Percentiles rank a stretch among this genome's conserved stretches.
Evolutionary conservation across 2,329 filamentous ascomycete genomes (phyloP).

Genomic region (Colletotrichum tanaceti): DNA sequence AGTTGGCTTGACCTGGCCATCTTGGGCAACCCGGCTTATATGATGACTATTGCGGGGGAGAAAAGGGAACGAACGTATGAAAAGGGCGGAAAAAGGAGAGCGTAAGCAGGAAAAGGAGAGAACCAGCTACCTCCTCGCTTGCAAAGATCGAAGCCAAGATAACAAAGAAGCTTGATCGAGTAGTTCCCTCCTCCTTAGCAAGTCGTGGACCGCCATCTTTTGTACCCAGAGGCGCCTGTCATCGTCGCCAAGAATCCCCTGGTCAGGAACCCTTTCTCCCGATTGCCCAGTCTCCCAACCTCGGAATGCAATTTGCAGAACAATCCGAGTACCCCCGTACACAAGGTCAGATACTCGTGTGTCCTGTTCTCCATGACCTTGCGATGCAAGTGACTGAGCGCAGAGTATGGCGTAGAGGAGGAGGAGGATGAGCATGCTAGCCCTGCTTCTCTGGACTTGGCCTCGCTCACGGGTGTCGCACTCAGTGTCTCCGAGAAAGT

Average conservation of each 20-base stretch:
- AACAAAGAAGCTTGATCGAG: neutral
- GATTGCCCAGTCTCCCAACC: neutral
- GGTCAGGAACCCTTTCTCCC: slow-evolving; percentile 5
- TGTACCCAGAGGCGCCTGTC: neutral
- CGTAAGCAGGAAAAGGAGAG: neutral
- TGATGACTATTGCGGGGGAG: too few species aligned
- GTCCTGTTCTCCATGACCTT: too few species aligned
- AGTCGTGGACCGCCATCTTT: slow-evolving; percentile 18
- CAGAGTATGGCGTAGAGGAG: neutral
- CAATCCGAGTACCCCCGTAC: too few species aligned
- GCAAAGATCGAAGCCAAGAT: neutral
- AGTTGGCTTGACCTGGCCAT: slow-evolving; percentile 30
- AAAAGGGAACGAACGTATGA: neutral
- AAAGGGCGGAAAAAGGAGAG: slow-evolving; percentile 13
- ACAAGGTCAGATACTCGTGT: too few species aligned
- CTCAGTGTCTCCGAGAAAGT: slow-evolving; percentile 26
- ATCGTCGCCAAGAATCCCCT: slow-evolving; percentile 26
- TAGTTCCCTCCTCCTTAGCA: too few species aligned
- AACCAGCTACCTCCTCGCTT: neutral
- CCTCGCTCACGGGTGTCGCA: slow-evolving; percentile 12
- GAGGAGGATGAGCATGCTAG: neutral
- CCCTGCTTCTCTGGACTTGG: slow-evolving; percentile 1
- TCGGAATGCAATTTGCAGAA: neutral
- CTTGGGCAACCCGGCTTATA: neutral
- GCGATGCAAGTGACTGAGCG: neutral